Percentiles rank a stretch among this genome's conserved stretches.
These are phyloP conservation scores for Triticum urartu DNA, from an alignment of 176 grass and related monocot genomes.

Conservation along the genomic window DNA sequence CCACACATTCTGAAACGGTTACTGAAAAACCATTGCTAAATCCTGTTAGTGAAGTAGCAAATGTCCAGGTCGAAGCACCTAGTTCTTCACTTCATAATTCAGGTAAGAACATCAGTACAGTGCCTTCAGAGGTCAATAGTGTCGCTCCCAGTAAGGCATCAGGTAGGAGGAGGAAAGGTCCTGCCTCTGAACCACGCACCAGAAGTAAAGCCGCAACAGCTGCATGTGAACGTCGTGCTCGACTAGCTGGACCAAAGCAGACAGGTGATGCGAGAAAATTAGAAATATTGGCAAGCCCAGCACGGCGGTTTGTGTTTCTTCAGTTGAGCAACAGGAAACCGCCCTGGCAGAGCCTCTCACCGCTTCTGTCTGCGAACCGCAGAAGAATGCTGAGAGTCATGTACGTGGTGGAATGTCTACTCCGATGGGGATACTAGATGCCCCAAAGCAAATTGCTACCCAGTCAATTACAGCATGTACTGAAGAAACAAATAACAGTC, in stretches of 20 bases:
- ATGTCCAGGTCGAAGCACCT: constrained; percentile 16
- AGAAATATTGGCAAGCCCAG: constrained; percentile 29
- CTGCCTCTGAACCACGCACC: constrained; percentile 40
- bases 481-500: constrained; percentile 7
- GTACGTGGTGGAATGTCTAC: constrained; percentile 13
- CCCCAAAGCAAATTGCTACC: constrained; percentile 4
- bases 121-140: constrained; percentile 36
- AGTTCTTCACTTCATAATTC: constrained; percentile 37
- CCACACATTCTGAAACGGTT: background rate
- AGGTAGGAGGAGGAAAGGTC: constrained; percentile 59
- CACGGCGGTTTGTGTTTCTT: constrained; percentile 10
- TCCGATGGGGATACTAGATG: background rate
- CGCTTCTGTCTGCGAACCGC: constrained; percentile 20
- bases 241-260: constrained; percentile 53
- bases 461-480: background rate
- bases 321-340: constrained; percentile 36
- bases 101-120: constrained; percentile 21
- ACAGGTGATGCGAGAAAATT: constrained; percentile 34
- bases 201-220: constrained; percentile 61
- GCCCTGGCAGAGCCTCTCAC: constrained; percentile 15
- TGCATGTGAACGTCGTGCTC: constrained; percentile 53
- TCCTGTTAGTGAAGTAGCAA: constrained; percentile 30
- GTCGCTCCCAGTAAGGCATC: constrained; percentile 38
- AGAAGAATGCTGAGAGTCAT: constrained; percentile 29
- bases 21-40: constrained; percentile 27